Evolutionary conservation across 345 rosid species (phyloP).

Genomic region (Balakata baccata): DNA sequence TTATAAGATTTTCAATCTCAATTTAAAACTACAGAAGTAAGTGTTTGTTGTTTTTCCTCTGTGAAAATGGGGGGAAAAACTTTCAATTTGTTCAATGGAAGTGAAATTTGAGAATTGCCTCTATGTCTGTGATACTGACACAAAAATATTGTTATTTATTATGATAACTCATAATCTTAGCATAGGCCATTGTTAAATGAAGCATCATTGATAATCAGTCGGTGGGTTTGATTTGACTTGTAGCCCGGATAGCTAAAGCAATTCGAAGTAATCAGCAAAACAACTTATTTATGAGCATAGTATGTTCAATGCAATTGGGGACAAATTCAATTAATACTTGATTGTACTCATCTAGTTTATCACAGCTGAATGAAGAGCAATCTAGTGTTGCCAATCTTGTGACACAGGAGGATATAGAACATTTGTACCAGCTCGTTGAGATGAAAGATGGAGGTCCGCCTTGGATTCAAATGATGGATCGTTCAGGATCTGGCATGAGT

Average conservation of each 20-base stretch:
- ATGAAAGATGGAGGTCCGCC: constrained; percentile 84
- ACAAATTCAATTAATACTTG: not conserved
- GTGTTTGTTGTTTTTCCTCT: not conserved
- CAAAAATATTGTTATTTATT: not conserved
- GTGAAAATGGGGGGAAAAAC: not conserved
- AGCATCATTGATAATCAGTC: not conserved
- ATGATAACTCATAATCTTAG: not conserved
- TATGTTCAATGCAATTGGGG: not conserved
- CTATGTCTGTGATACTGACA: not conserved
- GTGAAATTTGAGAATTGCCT: too few species aligned
- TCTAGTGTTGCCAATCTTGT: constrained; percentile 33
- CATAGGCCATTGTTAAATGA: not conserved
- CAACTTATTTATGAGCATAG: not conserved
- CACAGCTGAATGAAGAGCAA: constrained; percentile 30
- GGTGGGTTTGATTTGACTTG: not conserved
- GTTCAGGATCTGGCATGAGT: constrained; percentile 58
- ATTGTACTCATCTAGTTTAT: constrained; percentile 32
- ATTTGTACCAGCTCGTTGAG: constrained; percentile 65
- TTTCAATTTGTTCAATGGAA: too few species aligned
- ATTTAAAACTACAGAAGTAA: not conserved
- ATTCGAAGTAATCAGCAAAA: too few species aligned
- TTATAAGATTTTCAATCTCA: not conserved
- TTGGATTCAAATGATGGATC: constrained; percentile 97
- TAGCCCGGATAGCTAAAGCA: too few species aligned
- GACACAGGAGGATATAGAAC: constrained; percentile 58